Percentiles rank a stretch among this genome's conserved stretches.
These are phyloP conservation scores for Trametes elegans DNA, from an alignment of 768 basidiomycete species.

Conservation along the genomic window DNA sequence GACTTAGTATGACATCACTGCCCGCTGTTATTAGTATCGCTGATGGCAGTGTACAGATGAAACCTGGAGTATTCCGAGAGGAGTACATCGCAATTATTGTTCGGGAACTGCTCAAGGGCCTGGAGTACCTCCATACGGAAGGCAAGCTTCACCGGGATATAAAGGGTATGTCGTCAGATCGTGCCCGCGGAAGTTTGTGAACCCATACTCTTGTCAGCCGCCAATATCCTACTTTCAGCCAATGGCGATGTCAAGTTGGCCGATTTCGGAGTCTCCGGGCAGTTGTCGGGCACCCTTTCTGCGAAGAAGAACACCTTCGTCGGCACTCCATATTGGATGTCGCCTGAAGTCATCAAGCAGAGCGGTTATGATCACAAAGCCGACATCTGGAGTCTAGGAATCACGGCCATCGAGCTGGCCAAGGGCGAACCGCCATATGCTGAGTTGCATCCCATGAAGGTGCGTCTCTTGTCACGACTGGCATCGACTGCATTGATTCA, in stretches of 20 bases:
- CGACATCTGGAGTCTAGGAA: conserved; percentile 98
- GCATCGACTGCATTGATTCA: background rate
- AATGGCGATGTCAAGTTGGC: conserved; percentile 96
- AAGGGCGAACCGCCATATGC: conserved; percentile 98
- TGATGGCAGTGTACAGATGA: conserved; percentile 65
- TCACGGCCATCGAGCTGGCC: conserved; percentile 96
- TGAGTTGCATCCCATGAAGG: conserved; percentile 99
- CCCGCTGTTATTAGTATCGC: conserved; percentile 2
- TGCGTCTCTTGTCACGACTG: conserved; percentile 31
- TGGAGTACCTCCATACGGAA: conserved; percentile 94
- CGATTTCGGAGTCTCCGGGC: conserved; percentile 98
- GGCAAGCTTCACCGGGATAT: conserved; percentile 99
- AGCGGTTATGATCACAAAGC: conserved; percentile 99
- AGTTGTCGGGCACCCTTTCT: conserved; percentile 87
- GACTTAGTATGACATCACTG: conserved; percentile 66
- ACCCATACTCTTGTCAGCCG: conserved; percentile 52
- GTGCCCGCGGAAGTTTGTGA: background rate
- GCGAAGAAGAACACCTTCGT: conserved; percentile 99
- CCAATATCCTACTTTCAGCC: conserved; percentile 90
- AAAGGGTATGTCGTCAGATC: conserved; percentile 63
- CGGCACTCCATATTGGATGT: conserved; percentile 99
- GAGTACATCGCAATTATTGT: conserved; percentile 99
- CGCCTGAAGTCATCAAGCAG: conserved; percentile 99
- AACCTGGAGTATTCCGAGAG: conserved; percentile 95
- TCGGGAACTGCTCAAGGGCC: conserved; percentile 84